Percentiles rank a stretch among this genome's conserved stretches.
phyloP scores from a whole-genome alignment of 2,329 filamentous ascomycete genomes.

The Penicillium vulpinum region DNA sequence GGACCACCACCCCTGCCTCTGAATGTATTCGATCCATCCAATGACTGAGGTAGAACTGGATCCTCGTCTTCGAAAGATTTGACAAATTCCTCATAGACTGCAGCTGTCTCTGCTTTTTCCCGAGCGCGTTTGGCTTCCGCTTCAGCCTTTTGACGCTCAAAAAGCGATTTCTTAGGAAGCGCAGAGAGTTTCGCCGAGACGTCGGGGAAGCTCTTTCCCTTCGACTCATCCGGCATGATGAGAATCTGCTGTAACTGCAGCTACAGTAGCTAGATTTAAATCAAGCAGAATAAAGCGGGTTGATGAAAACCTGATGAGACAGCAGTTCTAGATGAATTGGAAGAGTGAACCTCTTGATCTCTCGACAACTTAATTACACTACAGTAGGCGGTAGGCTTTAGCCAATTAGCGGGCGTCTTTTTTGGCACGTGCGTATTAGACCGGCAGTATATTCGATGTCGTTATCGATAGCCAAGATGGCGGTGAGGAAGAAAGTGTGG shows the following conservation, averaged over 20 bases:
- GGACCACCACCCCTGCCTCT: slow-evolving; percentile 40
- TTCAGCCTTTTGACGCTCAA: slow-evolving; percentile 85
- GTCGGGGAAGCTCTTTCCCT: slow-evolving; percentile 61
- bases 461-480: too few species aligned
- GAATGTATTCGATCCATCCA: slow-evolving; percentile 27
- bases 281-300: background rate
- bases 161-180: slow-evolving; percentile 78
- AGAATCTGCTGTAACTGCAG: slow-evolving; percentile 25
- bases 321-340: background rate
- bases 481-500: too few species aligned
- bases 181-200: slow-evolving; percentile 76
- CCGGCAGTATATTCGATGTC: too few species aligned
- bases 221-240: slow-evolving; percentile 42
- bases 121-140: slow-evolving; percentile 82
- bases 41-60: slow-evolving; percentile 14
- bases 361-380: too few species aligned
- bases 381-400: background rate
- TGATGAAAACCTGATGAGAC: background rate
- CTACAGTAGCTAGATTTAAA: background rate
- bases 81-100: slow-evolving; percentile 82
- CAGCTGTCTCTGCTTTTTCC: slow-evolving; percentile 83
- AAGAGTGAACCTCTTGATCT: background rate
- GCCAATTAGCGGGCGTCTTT: background rate
- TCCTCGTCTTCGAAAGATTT: slow-evolving; percentile 62
- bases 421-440: background rate